Evolutionary conservation across 768 basidiomycete species (phyloP).

Genomic region (Megacollybia marginata): DNA sequence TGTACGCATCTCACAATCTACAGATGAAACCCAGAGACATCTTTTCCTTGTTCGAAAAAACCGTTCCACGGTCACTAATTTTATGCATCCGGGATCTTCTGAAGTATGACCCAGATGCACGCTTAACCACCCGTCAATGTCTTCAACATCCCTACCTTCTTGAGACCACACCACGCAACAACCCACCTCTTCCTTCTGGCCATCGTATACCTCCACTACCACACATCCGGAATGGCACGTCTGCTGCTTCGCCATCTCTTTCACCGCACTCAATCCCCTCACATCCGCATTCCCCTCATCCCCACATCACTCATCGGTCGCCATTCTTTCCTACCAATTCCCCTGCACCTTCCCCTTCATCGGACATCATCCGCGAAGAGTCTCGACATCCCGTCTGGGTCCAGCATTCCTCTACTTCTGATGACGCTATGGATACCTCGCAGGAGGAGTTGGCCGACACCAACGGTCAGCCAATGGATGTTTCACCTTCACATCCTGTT

Average conservation of each 20-base stretch:
- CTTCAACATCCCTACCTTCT: constrained; percentile 84
- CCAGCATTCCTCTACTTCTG: constrained; percentile 27
- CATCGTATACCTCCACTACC: constrained; percentile 31
- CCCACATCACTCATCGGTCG: constrained; percentile 41
- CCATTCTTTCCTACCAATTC: constrained; percentile 33
- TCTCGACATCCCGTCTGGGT: constrained; percentile 7
- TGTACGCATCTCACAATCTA: constrained; percentile 5
- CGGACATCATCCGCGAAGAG: constrained; percentile 17
- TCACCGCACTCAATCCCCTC: constrained; percentile 22
- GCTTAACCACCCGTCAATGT: constrained; percentile 83
- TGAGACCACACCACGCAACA: constrained; percentile 65
- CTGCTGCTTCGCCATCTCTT: constrained; percentile 28
- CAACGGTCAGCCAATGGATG: constrained; percentile 45
- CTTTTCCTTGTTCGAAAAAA: constrained; percentile 68
- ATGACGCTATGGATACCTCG: constrained; percentile 38
- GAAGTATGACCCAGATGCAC: constrained; percentile 82
- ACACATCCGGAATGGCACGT: constrained; percentile 28
- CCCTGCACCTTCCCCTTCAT: constrained; percentile 9
- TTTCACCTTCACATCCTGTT: constrained; percentile 43
- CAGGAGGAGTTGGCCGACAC: constrained; percentile 32
- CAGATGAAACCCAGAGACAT: constrained; percentile 64
- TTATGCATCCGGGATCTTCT: constrained; percentile 90
- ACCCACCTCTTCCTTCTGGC: constrained; percentile 54
- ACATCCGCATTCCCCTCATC: constrained; percentile 36
- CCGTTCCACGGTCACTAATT: constrained; percentile 72